Evolutionary conservation across 306 rosid genomes (phyloP).

Genomic region (Carpinus fangiana): DNA sequence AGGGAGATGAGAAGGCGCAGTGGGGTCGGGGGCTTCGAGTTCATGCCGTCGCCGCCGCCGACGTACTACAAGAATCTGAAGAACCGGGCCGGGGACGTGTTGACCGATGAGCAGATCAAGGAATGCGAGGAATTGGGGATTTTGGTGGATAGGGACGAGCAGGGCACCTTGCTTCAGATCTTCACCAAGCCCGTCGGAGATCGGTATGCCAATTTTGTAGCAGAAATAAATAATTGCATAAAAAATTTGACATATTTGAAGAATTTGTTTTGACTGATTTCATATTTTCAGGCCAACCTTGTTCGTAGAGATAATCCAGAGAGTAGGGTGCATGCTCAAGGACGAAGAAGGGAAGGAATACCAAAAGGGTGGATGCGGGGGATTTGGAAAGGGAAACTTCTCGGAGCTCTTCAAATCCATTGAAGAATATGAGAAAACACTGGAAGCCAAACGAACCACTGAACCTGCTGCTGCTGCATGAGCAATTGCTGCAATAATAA

Average conservation of each 20-base stretch:
- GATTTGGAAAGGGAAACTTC: slow-evolving; percentile 96
- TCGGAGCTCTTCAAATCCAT: slow-evolving; percentile 96
- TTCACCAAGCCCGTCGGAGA: slow-evolving; percentile 96
- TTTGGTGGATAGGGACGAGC: slow-evolving; percentile 87
- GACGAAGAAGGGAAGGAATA: slow-evolving; percentile 71
- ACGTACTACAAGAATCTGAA: slow-evolving; percentile 73
- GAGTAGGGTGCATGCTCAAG: slow-evolving; percentile 85
- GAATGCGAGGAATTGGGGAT: slow-evolving; percentile 89
- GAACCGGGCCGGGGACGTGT: slow-evolving; percentile 65
- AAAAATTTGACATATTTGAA: neutral
- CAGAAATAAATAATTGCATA: no score
- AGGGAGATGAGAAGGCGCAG: slow-evolving; percentile 84
- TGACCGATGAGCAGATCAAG: slow-evolving; percentile 71
- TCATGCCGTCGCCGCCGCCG: slow-evolving; percentile 94
- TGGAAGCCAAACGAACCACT: slow-evolving; percentile 47
- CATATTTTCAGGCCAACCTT: slow-evolving; percentile 74
- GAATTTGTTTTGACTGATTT: slow-evolving; percentile 2
- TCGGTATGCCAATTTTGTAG: slow-evolving; percentile 38
- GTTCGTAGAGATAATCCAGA: slow-evolving; percentile 89
- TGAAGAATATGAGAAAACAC: slow-evolving; percentile 88
- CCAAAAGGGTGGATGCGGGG: slow-evolving; percentile 96
- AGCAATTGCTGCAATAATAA: no score
- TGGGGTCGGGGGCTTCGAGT: slow-evolving; percentile 73
- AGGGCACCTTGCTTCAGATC: slow-evolving; percentile 90
- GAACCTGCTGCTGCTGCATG: slow-evolving; percentile 28